A percentile compares a stretch with the other conserved stretches of the same genome.
phyloP scores from a whole-genome alignment of 2,329 filamentous ascomycete genomes.

The Arthrocladium fulminans region DNA sequence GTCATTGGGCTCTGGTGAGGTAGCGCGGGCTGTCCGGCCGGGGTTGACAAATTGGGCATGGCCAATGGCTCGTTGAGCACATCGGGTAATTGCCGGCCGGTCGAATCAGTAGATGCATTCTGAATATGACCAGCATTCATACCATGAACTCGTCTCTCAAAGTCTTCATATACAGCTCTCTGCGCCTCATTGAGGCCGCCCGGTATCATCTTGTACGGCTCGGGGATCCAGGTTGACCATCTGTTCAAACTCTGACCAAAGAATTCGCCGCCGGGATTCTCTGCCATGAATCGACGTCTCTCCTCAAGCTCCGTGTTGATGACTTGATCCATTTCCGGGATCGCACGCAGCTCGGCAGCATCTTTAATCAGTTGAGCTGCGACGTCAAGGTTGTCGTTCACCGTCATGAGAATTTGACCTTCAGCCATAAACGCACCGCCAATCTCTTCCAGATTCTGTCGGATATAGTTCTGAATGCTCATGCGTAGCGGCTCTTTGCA shows the following conservation, averaged over 20 bases:
- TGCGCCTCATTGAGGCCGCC: slow-evolving; percentile 82
- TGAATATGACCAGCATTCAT: slow-evolving; percentile 45
- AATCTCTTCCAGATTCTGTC: slow-evolving; percentile 44
- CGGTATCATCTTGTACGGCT: slow-evolving; percentile 80
- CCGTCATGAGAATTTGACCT: slow-evolving; percentile 94
- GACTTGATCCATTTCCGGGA: slow-evolving; percentile 91
- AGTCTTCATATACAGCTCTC: slow-evolving; percentile 93
- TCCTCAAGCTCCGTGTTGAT: slow-evolving; percentile 72
- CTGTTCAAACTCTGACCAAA: slow-evolving; percentile 60
- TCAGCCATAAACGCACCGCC: slow-evolving; percentile 65
- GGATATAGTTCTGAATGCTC: slow-evolving; percentile 95
- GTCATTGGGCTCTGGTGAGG: slow-evolving; percentile 49
- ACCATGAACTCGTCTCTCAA: slow-evolving; percentile 74
- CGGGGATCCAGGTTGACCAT: slow-evolving; percentile 89
- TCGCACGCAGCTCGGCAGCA: slow-evolving; percentile 83
- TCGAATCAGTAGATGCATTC: slow-evolving; percentile 48
- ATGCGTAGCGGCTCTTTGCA: slow-evolving; percentile 94
- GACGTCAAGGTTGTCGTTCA: slow-evolving; percentile 92
- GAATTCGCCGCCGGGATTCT: slow-evolving; percentile 18
- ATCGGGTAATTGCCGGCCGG: slow-evolving; percentile 51
- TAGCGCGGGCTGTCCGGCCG: slow-evolving; percentile 53
- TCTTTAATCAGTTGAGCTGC: slow-evolving; percentile 92
- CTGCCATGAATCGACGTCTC: slow-evolving; percentile 70
- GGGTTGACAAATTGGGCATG: slow-evolving; percentile 54
- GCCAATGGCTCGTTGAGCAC: slow-evolving; percentile 54